These are phyloP conservation scores for Nigrospora sphaerica DNA, from an alignment of 2,329 filamentous ascomycete species.

Conservation along the genomic window DNA sequence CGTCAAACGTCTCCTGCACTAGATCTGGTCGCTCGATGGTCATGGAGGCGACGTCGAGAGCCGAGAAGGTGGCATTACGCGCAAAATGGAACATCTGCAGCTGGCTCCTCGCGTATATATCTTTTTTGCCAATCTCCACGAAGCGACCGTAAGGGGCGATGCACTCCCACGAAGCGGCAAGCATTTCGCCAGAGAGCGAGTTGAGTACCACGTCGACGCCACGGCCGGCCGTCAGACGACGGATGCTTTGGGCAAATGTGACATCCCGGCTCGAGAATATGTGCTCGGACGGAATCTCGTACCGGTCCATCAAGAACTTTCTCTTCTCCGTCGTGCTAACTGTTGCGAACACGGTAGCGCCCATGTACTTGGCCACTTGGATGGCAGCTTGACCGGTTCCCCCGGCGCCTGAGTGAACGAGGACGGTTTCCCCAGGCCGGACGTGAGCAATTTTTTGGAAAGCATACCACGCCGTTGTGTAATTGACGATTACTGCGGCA, in stretches of 20 bases:
- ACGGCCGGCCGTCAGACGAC: constrained; percentile 6
- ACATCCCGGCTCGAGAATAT: constrained; percentile 16
- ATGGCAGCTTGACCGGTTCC: constrained; percentile 4
- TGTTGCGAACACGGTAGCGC: constrained; percentile 16
- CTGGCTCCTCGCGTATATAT: not conserved
- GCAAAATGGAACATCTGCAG: not conserved
- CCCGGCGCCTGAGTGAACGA: constrained; percentile 14
- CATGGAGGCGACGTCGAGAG: constrained; percentile 4
- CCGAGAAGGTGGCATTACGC: not conserved
- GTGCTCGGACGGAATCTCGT: constrained; percentile 14
- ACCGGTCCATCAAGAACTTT: constrained; percentile 11
- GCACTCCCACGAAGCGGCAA: not conserved
- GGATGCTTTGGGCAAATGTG: constrained; percentile 13
- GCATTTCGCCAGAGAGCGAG: constrained; percentile 21
- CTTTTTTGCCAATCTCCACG: not conserved
- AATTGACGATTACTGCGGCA: not conserved
- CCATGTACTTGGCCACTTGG: constrained; percentile 1
- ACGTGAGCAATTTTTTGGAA: constrained; percentile 14
- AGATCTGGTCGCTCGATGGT: constrained; percentile 4
- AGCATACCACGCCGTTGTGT: constrained; percentile 13
- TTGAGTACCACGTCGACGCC: constrained; percentile 22
- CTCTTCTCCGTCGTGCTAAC: constrained; percentile 17
- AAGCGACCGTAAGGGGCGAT: not conserved
- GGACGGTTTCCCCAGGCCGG: constrained; percentile 4
- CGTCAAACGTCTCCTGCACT: not conserved